Percentiles rank a stretch among this genome's conserved stretches.
Evolutionary conservation across 768 basidiomycete genomes (phyloP).

Genomic region (Leccinum subgranulosum): DNA sequence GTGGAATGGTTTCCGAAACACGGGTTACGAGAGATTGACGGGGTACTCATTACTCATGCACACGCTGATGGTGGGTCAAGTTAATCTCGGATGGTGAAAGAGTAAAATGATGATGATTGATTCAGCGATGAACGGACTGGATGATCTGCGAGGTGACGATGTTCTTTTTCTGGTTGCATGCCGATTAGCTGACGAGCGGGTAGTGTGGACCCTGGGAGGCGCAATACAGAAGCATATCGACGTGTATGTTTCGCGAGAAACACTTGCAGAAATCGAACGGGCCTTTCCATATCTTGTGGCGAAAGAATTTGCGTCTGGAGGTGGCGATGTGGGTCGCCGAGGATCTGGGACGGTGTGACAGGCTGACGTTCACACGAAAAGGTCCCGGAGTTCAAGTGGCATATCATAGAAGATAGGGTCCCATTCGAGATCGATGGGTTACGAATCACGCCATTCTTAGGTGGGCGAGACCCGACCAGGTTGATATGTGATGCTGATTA

Average conservation of each 20-base stretch:
- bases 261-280: constrained; percentile 61
- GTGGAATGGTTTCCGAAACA: constrained; percentile 66
- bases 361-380: constrained; percentile 27
- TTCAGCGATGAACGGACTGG: constrained; percentile 84
- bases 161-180: background rate
- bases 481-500: background rate
- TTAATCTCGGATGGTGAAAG: background rate
- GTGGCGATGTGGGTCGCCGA: constrained; percentile 58
- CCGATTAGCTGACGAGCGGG: constrained; percentile 6
- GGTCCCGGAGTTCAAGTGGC: constrained; percentile 84
- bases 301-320: constrained; percentile 74
- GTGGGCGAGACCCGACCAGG: constrained; percentile 29
- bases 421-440: constrained; percentile 69
- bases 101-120: background rate
- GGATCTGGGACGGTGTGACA: background rate
- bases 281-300: constrained; percentile 82
- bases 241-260: constrained; percentile 64
- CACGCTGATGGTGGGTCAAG: constrained; percentile 67
- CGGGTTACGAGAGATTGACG: constrained; percentile 67
- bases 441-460: constrained; percentile 60
- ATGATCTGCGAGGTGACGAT: constrained; percentile 72
- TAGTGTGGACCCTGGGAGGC: constrained; percentile 70
- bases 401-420: constrained; percentile 67
- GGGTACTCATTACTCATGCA: constrained; percentile 81
- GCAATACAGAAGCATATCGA: constrained; percentile 73